Percentiles rank a stretch among this genome's conserved stretches.
phyloP scores from a whole-genome alignment of 2,329 filamentous ascomycete species.

The Paracorniculantispora psalliotae region DNA sequence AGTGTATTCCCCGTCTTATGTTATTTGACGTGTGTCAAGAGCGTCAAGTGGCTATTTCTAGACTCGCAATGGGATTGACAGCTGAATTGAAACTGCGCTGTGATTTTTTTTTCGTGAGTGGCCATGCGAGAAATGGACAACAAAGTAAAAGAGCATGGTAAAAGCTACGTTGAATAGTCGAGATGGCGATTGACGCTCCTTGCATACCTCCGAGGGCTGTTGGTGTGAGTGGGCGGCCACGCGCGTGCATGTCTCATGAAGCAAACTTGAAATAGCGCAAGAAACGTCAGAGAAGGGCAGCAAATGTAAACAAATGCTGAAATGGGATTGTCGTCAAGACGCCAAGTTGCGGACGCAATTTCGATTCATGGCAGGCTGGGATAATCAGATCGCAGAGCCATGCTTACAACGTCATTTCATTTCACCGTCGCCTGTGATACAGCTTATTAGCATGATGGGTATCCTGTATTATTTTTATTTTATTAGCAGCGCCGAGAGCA shows the following conservation, averaged over 20 bases:
- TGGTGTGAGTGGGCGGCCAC: conserved; percentile 1
- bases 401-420: too few relatives aligned
- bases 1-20: too few relatives aligned
- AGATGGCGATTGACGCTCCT: background rate
- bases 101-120: too few relatives aligned
- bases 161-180: background rate
- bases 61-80: background rate
- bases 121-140: background rate
- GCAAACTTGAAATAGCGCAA: background rate
- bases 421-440: too few relatives aligned
- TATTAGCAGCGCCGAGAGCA: too few relatives aligned
- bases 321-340: background rate
- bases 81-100: too few relatives aligned
- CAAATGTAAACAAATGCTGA: background rate
- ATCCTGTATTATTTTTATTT: too few relatives aligned
- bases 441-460: too few relatives aligned
- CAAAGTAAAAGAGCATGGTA: background rate
- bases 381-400: background rate
- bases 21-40: too few relatives aligned
- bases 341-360: background rate
- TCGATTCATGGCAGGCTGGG: background rate
- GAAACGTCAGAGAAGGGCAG: too few relatives aligned
- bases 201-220: conserved; percentile 1
- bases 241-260: too few relatives aligned
- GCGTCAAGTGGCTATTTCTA: background rate